A percentile compares a stretch with the other conserved stretches of the same genome.
These are phyloP conservation scores for Amanita phalloides DNA, from an alignment of 768 basidiomycete genomes.

Conservation along the genomic window DNA sequence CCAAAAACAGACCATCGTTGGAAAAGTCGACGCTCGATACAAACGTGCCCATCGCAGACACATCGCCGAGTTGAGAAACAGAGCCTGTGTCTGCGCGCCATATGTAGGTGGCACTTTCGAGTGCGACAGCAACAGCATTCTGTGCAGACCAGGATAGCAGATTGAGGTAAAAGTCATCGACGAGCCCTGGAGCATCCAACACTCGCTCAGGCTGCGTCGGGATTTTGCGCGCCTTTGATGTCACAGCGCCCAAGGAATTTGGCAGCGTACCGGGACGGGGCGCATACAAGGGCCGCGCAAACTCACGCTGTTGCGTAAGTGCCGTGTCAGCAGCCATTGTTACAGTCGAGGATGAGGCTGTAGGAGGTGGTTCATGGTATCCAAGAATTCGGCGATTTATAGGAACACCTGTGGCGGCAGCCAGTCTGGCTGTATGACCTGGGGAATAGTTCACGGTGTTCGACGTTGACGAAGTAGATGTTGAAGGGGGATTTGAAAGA, in stretches of 20 bases:
- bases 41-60: slow-evolving; percentile 60
- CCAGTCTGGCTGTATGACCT: slow-evolving; percentile 69
- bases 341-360: slow-evolving; percentile 56
- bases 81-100: slow-evolving; percentile 89
- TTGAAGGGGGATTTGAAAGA: slow-evolving; percentile 4
- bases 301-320: slow-evolving; percentile 68
- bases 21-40: slow-evolving; percentile 75
- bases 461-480: slow-evolving; percentile 27
- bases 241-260: slow-evolving; percentile 50
- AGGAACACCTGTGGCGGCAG: slow-evolving; percentile 65
- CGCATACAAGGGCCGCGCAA: slow-evolving; percentile 65
- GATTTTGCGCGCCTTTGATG: slow-evolving; percentile 71
- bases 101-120: slow-evolving; percentile 80
- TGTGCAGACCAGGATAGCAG: slow-evolving; percentile 80
- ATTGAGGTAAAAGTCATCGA: slow-evolving; percentile 97
- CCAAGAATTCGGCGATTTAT: slow-evolving; percentile 76
- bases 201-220: slow-evolving; percentile 87
- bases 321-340: slow-evolving; percentile 24
- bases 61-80: slow-evolving; percentile 67
- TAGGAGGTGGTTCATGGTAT: slow-evolving; percentile 80
- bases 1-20: slow-evolving; percentile 71
- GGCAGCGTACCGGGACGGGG: slow-evolving; percentile 51
- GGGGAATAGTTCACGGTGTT: slow-evolving; percentile 55
- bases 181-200: slow-evolving; percentile 87
- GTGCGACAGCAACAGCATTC: slow-evolving; percentile 84